A percentile compares a stretch with the other conserved stretches of the same genome.
Evolutionary conservation across 2,329 filamentous ascomycete species (phyloP).

Genomic region (Alternaria sp.): DNA sequence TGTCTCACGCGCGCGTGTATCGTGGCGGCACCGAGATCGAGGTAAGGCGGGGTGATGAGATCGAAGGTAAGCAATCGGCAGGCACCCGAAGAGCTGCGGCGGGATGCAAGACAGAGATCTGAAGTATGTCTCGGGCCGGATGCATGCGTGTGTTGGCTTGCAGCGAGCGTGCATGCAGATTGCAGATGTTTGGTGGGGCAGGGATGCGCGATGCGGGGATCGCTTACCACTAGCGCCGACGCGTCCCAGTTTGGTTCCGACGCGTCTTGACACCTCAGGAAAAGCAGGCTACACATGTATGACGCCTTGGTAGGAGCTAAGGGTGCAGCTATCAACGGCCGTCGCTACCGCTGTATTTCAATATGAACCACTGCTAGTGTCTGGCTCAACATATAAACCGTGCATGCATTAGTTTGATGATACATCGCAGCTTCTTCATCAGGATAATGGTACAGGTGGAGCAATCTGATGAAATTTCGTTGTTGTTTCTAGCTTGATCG

Average conservation of each 20-base stretch:
- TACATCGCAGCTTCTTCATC: neutral
- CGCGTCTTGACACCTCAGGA: constrained; percentile 10
- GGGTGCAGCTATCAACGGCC: neutral
- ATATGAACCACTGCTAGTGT: neutral
- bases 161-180: constrained; percentile 12
- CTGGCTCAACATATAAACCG: constrained; percentile 3
- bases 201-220: constrained; percentile 15
- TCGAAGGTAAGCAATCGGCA: neutral
- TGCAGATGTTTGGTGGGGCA: constrained; percentile 13
- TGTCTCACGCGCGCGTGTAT: neutral
- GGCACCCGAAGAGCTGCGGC: neutral
- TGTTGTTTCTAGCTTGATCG: constrained; percentile 31
- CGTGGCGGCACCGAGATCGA: neutral
- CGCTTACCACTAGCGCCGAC: constrained; percentile 15
- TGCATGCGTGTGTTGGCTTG: constrained; percentile 15
- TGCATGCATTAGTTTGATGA: neutral
- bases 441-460: neutral
- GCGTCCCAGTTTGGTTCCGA: constrained; percentile 2
- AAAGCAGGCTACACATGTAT: neutral
- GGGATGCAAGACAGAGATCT: neutral
- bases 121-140: neutral
- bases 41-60: neutral
- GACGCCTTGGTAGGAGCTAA: neutral
- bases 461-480: constrained; percentile 15
- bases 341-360: neutral